phyloP scores from a whole-genome alignment of 2,329 filamentous ascomycete genomes.

The Trichoderma brevicompactum region DNA sequence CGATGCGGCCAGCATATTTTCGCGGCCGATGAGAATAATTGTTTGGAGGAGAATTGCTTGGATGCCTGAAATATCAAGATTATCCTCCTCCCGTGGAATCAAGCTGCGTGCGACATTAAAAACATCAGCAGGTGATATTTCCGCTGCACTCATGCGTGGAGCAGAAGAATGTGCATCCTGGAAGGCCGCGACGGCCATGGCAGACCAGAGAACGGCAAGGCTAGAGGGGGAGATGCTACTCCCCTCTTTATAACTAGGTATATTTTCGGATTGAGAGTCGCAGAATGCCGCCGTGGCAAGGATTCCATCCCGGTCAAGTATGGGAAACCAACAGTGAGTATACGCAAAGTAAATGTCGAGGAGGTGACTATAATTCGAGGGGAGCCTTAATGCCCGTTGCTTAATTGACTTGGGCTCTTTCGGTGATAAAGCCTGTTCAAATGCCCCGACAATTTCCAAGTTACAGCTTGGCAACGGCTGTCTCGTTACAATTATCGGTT shows the following conservation, averaged over 20 bases:
- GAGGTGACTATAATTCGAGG: background rate
- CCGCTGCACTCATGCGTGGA: background rate
- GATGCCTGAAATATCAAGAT: background rate
- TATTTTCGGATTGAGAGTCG: background rate
- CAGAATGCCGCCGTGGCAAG: background rate
- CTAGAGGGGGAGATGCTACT: background rate
- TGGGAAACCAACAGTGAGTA: constrained; percentile 23
- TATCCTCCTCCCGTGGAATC: constrained; percentile 12
- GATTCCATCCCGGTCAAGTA: constrained; percentile 7
- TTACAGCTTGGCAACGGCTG: background rate
- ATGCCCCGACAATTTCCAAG: background rate
- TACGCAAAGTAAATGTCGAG: constrained; percentile 23
- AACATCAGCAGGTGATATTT: background rate
- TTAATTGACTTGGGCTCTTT: background rate
- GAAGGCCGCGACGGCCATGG: constrained; percentile 14
- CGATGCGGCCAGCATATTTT: constrained; percentile 7
- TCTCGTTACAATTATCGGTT: background rate
- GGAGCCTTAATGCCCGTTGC: background rate
- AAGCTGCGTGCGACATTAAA: constrained; percentile 13
- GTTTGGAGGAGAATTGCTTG: constrained; percentile 21
- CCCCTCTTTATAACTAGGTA: background rate
- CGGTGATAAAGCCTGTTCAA: background rate
- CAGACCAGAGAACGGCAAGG: constrained; percentile 22
- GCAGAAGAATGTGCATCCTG: constrained; percentile 21
- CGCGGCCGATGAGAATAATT: constrained; percentile 14